Conservation (phyloP, 352 stramenopile genomes). For the Globisporangium acanthophoron region DNA sequence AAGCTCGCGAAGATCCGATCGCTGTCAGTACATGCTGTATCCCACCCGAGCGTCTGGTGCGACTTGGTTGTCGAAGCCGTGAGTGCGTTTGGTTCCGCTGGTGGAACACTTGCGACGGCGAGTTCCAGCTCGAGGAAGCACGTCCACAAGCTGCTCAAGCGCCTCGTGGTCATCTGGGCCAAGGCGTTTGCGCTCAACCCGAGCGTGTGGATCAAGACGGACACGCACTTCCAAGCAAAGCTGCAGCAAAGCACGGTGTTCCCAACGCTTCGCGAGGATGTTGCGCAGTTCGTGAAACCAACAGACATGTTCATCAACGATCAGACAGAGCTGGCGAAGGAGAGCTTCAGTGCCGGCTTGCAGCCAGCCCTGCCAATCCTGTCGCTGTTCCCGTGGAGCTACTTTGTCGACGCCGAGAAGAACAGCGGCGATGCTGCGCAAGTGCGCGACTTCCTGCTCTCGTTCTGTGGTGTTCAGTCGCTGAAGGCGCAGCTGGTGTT, state of each 20-base stretch:
- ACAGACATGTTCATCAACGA: constrained; percentile 63
- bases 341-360: constrained; percentile 16
- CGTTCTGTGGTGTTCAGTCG: constrained; percentile 48
- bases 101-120: not conserved
- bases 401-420: constrained; percentile 25
- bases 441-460: constrained; percentile 28
- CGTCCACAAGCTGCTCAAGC: constrained; percentile 11
- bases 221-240: constrained; percentile 16
- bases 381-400: constrained; percentile 45
- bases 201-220: constrained; percentile 5
- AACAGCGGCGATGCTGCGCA: constrained; percentile 10
- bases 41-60: constrained; percentile 28
- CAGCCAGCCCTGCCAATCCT: constrained; percentile 28
- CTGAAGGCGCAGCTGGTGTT: constrained; percentile 38
- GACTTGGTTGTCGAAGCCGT: constrained; percentile 9
- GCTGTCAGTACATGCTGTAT: constrained; percentile 20
- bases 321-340: constrained; percentile 34
- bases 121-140: constrained; percentile 12
- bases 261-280: constrained; percentile 14
- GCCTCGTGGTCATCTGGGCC: constrained; percentile 10
- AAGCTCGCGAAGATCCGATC: constrained; percentile 24
- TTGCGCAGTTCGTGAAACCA: constrained; percentile 14
- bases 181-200: constrained; percentile 10
- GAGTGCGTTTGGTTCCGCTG: not conserved
- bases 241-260: constrained; percentile 29